These are phyloP conservation scores for Leccinum longicurvipes DNA, from an alignment of 768 basidiomycete species.

Conservation along the genomic window DNA sequence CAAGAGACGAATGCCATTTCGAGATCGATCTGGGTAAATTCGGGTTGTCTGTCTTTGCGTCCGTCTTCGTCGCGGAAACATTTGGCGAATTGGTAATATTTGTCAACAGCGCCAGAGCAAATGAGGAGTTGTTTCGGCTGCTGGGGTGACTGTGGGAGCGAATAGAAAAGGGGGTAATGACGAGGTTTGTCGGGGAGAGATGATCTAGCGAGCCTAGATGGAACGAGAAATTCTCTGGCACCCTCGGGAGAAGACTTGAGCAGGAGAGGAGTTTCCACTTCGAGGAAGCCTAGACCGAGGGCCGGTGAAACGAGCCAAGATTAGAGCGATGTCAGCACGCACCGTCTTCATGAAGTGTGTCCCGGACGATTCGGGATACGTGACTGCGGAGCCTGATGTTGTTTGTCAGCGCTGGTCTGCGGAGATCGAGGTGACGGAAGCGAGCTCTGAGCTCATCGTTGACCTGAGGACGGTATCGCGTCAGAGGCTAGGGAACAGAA, in stretches of 20 bases:
- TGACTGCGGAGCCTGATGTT: slow-evolving; percentile 81
- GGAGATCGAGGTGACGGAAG: slow-evolving; percentile 87
- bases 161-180: slow-evolving; percentile 62
- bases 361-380: slow-evolving; percentile 77
- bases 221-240: slow-evolving; percentile 90
- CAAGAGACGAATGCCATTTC: slow-evolving; percentile 96
- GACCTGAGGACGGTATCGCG: slow-evolving; percentile 43
- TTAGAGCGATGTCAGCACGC: slow-evolving; percentile 19
- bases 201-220: slow-evolving; percentile 53
- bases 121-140: slow-evolving; percentile 94
- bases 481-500: neutral
- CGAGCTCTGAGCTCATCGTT: slow-evolving; percentile 84
- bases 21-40: slow-evolving; percentile 95
- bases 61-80: slow-evolving; percentile 98
- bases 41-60: slow-evolving; percentile 91
- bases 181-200: slow-evolving; percentile 23
- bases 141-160: slow-evolving; percentile 91
- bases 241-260: slow-evolving; percentile 93
- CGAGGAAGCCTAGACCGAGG: slow-evolving; percentile 66
- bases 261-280: slow-evolving; percentile 91
- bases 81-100: slow-evolving; percentile 88
- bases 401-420: slow-evolving; percentile 64
- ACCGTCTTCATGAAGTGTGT: slow-evolving; percentile 73
- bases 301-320: slow-evolving; percentile 6
- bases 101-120: slow-evolving; percentile 83